phyloP scores from a whole-genome alignment of 1,284 basidiomycete species.

The Apiotrichum gamsii region DNA sequence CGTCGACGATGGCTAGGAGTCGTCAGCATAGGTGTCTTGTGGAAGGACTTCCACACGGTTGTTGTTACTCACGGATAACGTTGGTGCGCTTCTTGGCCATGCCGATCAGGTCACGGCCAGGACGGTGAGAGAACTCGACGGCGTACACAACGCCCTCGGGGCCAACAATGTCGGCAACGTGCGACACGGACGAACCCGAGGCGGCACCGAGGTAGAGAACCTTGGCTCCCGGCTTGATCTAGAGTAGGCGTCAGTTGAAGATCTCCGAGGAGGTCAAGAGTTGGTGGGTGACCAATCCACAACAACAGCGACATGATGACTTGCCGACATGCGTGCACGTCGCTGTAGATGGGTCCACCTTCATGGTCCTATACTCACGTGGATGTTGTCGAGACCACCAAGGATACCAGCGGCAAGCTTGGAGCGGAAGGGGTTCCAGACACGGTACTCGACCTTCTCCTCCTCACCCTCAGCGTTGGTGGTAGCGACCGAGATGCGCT shows the following conservation, averaged over 20 bases:
- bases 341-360: too few species aligned
- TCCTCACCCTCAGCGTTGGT: conserved; percentile 57
- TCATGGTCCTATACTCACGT: conserved; percentile 50
- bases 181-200: conserved; percentile 87
- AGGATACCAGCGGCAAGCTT: conserved; percentile 97
- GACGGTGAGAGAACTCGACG: conserved; percentile 95
- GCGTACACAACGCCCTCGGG: conserved; percentile 97
- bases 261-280: too few species aligned
- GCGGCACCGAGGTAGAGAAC: conserved; percentile 98
- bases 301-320: too few species aligned
- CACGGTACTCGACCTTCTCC: conserved; percentile 92
- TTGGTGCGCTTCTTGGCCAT: conserved; percentile 99
- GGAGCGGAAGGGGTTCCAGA: conserved; percentile 98
- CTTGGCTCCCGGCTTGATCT: conserved; percentile 87
- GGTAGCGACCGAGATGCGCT: conserved; percentile 79
- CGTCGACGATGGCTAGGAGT: conserved; percentile 81
- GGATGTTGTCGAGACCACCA: conserved; percentile 90
- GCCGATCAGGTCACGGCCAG: conserved; percentile 94
- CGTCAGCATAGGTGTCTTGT: conserved; percentile 1
- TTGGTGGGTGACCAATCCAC: neutral
- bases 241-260: conserved; percentile 1
- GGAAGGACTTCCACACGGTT: conserved; percentile 2
- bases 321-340: too few species aligned
- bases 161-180: conserved; percentile 97
- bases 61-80: conserved; percentile 61